phyloP scores from a whole-genome alignment of 2,329 filamentous ascomycete species.

The Cadophora sp. region DNA sequence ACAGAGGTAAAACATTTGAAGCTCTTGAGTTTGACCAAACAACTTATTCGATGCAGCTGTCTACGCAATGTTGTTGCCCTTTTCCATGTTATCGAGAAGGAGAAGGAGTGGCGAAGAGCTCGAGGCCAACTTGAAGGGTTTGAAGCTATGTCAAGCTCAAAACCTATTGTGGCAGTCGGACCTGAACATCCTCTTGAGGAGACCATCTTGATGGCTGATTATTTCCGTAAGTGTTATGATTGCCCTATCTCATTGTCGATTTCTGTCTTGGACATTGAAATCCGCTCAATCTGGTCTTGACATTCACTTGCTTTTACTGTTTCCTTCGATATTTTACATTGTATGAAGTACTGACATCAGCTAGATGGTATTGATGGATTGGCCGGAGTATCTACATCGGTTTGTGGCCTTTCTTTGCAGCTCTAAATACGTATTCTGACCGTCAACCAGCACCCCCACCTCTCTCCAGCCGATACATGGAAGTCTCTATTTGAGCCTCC shows the following conservation, averaged over 20 bases:
- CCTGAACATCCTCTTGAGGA: constrained; percentile 86
- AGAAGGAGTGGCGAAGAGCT: constrained; percentile 80
- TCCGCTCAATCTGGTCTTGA: neutral
- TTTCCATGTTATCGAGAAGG: constrained; percentile 91
- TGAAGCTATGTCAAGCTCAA: constrained; percentile 72
- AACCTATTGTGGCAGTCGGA: constrained; percentile 86
- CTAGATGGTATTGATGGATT: constrained; percentile 78
- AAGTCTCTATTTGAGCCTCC: constrained; percentile 66
- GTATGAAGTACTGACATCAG: constrained; percentile 5
- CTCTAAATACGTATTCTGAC: constrained; percentile 29
- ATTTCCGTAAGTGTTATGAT: constrained; percentile 75
- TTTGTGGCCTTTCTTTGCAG: constrained; percentile 42
- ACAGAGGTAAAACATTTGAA: constrained; percentile 62
- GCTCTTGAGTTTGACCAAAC: neutral
- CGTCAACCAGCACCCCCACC: constrained; percentile 69
- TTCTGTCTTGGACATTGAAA: neutral
- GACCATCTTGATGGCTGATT: constrained; percentile 79
- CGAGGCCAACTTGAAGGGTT: constrained; percentile 74
- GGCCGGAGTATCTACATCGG: constrained; percentile 72
- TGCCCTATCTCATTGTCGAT: constrained; percentile 13
- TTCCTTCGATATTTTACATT: neutral
- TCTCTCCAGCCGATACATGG: constrained; percentile 78
- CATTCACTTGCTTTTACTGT: neutral
- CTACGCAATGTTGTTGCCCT: constrained; percentile 87
- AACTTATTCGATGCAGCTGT: constrained; percentile 61